phyloP scores from a whole-genome alignment of 1,284 basidiomycete genomes.

The Amylostereum chailletii region DNA sequence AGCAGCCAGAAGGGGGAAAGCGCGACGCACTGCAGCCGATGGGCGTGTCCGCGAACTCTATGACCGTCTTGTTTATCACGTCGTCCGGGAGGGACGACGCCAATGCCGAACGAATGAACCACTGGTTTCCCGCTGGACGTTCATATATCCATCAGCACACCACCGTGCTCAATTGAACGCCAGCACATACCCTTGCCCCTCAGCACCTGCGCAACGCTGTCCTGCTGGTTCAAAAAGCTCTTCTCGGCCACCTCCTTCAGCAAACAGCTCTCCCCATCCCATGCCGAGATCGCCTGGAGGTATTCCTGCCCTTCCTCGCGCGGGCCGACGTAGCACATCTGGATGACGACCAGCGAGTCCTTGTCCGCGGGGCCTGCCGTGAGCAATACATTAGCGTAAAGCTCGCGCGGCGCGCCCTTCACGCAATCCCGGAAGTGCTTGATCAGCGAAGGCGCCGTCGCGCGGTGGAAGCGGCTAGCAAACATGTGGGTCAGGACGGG shows the following conservation, averaged over 20 bases:
- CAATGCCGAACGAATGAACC: constrained; percentile 81
- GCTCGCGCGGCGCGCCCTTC: constrained; percentile 76
- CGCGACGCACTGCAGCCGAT: constrained; percentile 76
- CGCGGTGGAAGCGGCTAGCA: constrained; percentile 70
- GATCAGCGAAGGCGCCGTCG: constrained; percentile 79
- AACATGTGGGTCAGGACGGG: not conserved
- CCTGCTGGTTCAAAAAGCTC: constrained; percentile 81
- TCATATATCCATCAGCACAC: not conserved
- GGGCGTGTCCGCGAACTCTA: constrained; percentile 72
- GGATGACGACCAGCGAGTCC: constrained; percentile 80
- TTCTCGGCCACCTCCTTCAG: constrained; percentile 88
- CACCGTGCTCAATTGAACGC: not conserved
- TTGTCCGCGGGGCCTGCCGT: constrained; percentile 79
- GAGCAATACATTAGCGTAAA: constrained; percentile 84
- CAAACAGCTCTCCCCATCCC: constrained; percentile 75
- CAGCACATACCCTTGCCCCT: constrained; percentile 47
- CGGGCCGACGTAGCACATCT: constrained; percentile 80
- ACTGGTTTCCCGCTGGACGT: constrained; percentile 55
- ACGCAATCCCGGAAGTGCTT: constrained; percentile 90
- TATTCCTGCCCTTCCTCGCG: constrained; percentile 71
- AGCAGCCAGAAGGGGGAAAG: constrained; percentile 2
- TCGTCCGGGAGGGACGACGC: constrained; percentile 80
- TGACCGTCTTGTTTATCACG: constrained; percentile 74
- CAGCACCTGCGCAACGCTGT: constrained; percentile 83
- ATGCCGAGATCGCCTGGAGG: constrained; percentile 74